Evolutionary conservation across 495 filamentous ascomycete species (phyloP), one percentile per base, ranked within the genome.

Genomic region (Zalerion maritima): DNA sequence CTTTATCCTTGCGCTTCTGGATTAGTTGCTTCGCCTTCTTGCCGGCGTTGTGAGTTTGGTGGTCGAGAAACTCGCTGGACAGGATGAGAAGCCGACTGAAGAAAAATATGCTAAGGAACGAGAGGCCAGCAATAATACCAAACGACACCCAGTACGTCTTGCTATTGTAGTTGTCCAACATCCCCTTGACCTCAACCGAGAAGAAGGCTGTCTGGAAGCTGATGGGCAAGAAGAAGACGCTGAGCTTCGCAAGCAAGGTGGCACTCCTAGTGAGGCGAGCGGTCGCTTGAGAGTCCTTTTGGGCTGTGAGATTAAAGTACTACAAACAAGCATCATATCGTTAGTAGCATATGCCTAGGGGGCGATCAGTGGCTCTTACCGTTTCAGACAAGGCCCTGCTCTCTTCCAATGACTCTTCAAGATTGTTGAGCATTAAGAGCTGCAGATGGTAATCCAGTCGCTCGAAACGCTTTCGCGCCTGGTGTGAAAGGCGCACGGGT

Each of bases 261-360:
- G 83, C 84, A 36, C 81, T 75, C 17, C 80, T 62, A 0, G 81
- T 86, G 14, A 92, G 62, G 17, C 74, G 68, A 28, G 86, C 81
- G 5, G 85, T 78, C 2, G 75, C 71, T 32, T 77, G 65, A 2
- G 79, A 81, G 54, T 92, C 78, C 42, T 81, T 81, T 42, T 87
- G 73, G 8, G 82, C 75, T 31, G 81, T 84, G 41, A 92, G 64
- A 54, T 85, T 87, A 65, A 89, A 91, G 50, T 83, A 83, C 78
- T 83, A 26, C 21, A 2, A 13, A 24, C 26, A 10, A 22, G 27
- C 54, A 25, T 54, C 46, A 31, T n/a, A 20, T 4, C 9, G 10
- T n/a, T 23, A 1, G 3, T 14, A 17, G 21, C 3, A 21, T 12
- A 18, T 22, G 10, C 14, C 25, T 16, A 28, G 13, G 11, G n/a